A percentile compares a stretch with the other conserved stretches of the same genome.
Evolutionary conservation across 306 rosid genomes (phyloP).

Genomic region (Dryas octopetala): DNA sequence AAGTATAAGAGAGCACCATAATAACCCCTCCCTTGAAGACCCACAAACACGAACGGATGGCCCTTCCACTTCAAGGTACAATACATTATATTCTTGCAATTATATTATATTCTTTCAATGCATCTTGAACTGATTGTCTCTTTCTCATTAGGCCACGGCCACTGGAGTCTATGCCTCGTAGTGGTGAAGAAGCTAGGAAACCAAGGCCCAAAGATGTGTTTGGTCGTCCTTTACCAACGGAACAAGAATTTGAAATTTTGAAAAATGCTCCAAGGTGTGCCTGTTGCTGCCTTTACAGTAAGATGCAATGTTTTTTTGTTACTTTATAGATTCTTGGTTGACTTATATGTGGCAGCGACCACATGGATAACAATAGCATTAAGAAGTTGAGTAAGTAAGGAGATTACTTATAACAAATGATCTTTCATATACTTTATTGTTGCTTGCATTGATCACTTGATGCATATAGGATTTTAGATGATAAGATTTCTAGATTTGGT

Average conservation of each 20-base stretch:
- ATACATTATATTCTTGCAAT: not conserved
- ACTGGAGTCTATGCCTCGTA: slow-evolving; percentile 32
- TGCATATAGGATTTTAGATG: not conserved
- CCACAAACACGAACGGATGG: slow-evolving; percentile 27
- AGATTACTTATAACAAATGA: not conserved
- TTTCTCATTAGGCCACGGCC: slow-evolving; percentile 31
- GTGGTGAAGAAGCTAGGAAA: slow-evolving; percentile 49
- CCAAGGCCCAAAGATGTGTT: slow-evolving; percentile 88
- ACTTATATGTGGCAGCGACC: not conserved
- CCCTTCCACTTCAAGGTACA: slow-evolving; percentile 54
- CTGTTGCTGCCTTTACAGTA: not conserved
- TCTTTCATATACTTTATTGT: not conserved
- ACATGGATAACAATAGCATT: not conserved
- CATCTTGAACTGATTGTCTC: not conserved
- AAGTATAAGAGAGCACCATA: slow-evolving; percentile 42
- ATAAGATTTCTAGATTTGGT: not conserved
- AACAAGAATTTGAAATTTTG: slow-evolving; percentile 79
- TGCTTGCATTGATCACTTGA: not conserved
- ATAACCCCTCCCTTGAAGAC: slow-evolving; percentile 27
- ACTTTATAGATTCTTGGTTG: not conserved
- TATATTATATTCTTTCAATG: not conserved
- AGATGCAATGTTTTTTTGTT: not conserved
- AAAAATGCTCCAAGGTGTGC: slow-evolving; percentile 92
- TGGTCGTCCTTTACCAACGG: slow-evolving; percentile 89
- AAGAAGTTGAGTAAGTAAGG: not conserved